Evolutionary conservation across 306 rosid species (phyloP).

Genomic region (Datisca glomerata): DNA sequence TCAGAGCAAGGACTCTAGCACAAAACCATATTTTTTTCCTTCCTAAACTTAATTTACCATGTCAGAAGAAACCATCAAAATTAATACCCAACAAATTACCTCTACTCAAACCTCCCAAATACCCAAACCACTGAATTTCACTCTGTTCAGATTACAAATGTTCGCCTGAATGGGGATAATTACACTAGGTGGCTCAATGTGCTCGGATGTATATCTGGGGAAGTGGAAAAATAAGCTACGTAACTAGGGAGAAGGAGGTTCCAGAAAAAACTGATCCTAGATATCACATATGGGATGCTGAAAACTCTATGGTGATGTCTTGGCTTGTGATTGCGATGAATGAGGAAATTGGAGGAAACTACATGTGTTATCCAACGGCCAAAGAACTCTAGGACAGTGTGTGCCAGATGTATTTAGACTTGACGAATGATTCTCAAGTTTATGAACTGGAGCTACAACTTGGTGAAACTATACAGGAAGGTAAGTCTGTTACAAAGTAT

Average conservation of each 20-base stretch:
- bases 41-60: too few relatives aligned
- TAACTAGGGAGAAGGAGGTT: conserved; percentile 3
- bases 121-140: neutral
- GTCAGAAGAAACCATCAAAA: too few relatives aligned
- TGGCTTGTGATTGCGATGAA: conserved; percentile 6
- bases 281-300: neutral
- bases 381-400: neutral
- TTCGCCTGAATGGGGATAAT: conserved; percentile 3
- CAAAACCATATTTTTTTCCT: too few relatives aligned
- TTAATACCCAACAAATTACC: too few relatives aligned
- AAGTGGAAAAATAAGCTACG: neutral
- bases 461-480: neutral
- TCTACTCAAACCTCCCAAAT: neutral
- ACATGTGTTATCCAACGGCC: neutral
- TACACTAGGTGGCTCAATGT: neutral
- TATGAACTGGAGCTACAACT: neutral
- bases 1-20: too few relatives aligned
- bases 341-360: neutral
- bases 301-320: conserved; percentile 1
- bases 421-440: neutral
- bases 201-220: neutral
- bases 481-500: neutral
- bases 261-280: neutral
- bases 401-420: neutral
- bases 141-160: neutral